phyloP scores from a whole-genome alignment of 2,329 filamentous ascomycete genomes.

The Hypoxylon sp. region DNA sequence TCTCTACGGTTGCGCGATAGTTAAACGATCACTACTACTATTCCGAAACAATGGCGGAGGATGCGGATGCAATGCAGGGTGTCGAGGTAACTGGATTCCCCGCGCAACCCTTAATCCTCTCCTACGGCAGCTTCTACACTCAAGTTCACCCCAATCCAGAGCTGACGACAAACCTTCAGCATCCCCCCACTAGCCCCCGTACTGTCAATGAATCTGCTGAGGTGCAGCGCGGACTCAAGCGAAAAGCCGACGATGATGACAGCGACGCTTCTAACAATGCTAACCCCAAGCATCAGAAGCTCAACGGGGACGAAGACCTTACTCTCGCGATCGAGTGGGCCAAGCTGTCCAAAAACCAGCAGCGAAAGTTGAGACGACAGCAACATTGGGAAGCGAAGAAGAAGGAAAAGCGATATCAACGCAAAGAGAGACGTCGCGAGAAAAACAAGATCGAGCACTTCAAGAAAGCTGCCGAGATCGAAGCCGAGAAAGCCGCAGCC shows the following conservation, averaged over 20 bases:
- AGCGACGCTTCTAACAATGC: background rate
- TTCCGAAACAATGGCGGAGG: slow-evolving; percentile 18
- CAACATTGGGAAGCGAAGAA: slow-evolving; percentile 80
- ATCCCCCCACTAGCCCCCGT: too few relatives aligned
- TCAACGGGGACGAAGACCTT: slow-evolving; percentile 54
- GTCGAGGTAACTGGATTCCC: too few relatives aligned
- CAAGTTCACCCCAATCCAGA: slow-evolving; percentile 19
- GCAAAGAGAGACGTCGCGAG: slow-evolving; percentile 64
- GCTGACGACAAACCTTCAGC: slow-evolving; percentile 16
- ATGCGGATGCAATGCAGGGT: background rate
- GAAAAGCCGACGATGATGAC: slow-evolving; percentile 61
- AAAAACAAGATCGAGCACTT: slow-evolving; percentile 57
- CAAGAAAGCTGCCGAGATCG: slow-evolving; percentile 59
- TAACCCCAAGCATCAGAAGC: slow-evolving; percentile 1
- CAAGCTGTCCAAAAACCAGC: slow-evolving; percentile 82
- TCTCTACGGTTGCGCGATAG: too few relatives aligned
- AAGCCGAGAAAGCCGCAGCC: slow-evolving; percentile 58
- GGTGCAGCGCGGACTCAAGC: slow-evolving; percentile 1
- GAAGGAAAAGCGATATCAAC: slow-evolving; percentile 65
- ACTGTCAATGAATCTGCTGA: too few relatives aligned
- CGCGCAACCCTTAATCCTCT: too few relatives aligned
- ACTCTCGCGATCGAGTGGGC: background rate
- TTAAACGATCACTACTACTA: too few relatives aligned
- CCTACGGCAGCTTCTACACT: too few relatives aligned
- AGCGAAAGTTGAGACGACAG: slow-evolving; percentile 78